phyloP scores from a whole-genome alignment of 2,329 filamentous ascomycete species.

The Sarocladium kiliense region DNA sequence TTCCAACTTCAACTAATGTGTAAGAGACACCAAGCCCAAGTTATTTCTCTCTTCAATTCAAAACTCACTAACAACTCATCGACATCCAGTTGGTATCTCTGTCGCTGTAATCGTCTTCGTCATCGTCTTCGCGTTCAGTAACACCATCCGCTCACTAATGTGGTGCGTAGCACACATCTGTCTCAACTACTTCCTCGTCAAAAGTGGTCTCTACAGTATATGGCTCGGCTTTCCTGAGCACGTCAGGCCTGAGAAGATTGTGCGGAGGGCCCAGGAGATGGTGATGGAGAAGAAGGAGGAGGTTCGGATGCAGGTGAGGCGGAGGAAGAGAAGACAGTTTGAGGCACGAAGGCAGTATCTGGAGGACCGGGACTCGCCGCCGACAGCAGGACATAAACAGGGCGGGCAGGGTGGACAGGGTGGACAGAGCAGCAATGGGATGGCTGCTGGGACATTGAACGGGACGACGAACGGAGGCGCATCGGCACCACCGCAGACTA shows the following conservation, averaged over 20 bases:
- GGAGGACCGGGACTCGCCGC: no score
- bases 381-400: no score
- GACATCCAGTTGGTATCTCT: neutral
- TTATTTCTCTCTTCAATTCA: no score
- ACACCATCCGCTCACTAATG: constrained; percentile 3
- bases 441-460: no score
- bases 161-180: constrained; percentile 10
- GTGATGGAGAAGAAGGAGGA: constrained; percentile 9
- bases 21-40: constrained; percentile 13
- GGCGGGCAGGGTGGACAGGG: no score
- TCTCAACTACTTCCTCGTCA: constrained; percentile 11
- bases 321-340: neutral
- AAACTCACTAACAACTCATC: no score
- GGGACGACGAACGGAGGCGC: no score
- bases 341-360: no score
- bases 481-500: no score
- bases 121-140: constrained; percentile 11
- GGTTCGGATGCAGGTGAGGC: neutral
- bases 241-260: constrained; percentile 2
- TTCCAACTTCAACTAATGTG: constrained; percentile 16
- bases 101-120: constrained; percentile 11
- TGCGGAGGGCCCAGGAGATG: constrained; percentile 7
- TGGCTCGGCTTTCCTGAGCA: constrained; percentile 9
- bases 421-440: no score
- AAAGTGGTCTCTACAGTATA: constrained; percentile 11